These are phyloP conservation scores for Klebsormidium nitens DNA, from an alignment of 139 green algal genomes.

Conservation along the genomic window DNA sequence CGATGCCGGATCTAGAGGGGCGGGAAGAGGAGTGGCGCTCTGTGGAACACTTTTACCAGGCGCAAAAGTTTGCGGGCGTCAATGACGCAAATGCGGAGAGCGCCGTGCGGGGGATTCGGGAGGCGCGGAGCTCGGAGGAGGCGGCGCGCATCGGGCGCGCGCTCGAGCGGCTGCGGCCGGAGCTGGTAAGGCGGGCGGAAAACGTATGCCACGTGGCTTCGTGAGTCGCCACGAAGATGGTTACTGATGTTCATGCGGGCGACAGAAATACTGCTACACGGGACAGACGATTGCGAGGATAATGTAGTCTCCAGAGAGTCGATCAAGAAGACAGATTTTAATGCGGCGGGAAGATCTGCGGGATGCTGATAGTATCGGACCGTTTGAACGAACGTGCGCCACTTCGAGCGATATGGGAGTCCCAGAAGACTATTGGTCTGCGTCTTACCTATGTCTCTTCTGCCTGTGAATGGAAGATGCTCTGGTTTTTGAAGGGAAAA, in stretches of 20 bases:
- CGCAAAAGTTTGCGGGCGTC: conserved; percentile 79
- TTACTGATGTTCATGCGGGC: background rate
- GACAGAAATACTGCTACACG: background rate
- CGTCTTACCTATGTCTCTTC: no score
- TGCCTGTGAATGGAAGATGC: no score
- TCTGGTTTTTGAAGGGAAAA: no score
- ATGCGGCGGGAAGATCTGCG: background rate
- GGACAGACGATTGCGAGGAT: background rate
- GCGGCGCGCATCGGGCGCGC: conserved; percentile 71
- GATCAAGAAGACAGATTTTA: background rate
- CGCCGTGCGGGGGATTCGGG: conserved; percentile 62
- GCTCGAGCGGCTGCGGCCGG: conserved; percentile 55
- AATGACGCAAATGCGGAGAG: conserved; percentile 31
- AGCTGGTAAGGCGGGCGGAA: conserved; percentile 52
- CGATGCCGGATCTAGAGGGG: conserved; percentile 46
- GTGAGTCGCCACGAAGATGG: no score
- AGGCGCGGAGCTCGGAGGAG: conserved; percentile 74
- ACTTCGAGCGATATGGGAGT: no score
- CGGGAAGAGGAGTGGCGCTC: conserved; percentile 50
- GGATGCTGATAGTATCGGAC: no score
- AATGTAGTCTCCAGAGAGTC: background rate
- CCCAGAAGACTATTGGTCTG: no score
- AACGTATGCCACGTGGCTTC: no score
- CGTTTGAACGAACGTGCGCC: no score
- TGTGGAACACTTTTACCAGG: conserved; percentile 88